Conservation (phyloP, 73 alveolate species). For the Tetrahymena borealis region DNA sequence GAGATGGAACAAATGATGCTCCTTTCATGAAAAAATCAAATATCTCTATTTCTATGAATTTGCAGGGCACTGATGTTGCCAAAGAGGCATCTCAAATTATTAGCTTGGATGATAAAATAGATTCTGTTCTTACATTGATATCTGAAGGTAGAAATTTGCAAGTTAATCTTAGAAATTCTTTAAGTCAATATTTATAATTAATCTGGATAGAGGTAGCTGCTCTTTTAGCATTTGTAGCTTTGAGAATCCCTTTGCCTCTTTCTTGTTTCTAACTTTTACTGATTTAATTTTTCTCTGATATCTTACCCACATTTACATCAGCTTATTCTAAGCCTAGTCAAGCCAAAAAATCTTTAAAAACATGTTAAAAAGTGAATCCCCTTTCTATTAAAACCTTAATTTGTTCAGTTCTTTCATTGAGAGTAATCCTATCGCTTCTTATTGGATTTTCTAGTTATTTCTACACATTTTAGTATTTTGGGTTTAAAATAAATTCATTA, state of each 20-base stretch:
- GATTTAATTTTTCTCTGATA: neutral
- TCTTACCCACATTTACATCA: neutral
- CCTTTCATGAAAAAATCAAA: conserved; percentile 82
- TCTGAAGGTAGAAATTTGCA: conserved; percentile 56
- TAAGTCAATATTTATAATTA: too few species aligned
- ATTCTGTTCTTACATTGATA: conserved; percentile 44
- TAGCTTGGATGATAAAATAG: conserved; percentile 60
- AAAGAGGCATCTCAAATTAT: conserved; percentile 76
- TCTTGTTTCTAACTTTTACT: neutral
- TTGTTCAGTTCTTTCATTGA: neutral
- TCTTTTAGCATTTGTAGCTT: neutral
- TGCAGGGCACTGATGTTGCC: conserved; percentile 87
- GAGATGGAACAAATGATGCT: conserved; percentile 94
- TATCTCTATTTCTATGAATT: conserved; percentile 90
- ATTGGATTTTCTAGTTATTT: neutral
- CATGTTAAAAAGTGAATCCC: neutral
- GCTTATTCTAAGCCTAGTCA: neutral
- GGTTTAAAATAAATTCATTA: neutral
- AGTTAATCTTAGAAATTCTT: conserved; percentile 40
- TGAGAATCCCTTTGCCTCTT: neutral
- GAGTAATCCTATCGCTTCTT: neutral
- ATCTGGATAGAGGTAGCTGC: neutral
- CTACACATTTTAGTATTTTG: neutral
- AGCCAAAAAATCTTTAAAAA: neutral
- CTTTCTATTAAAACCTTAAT: neutral